These are phyloP conservation scores for Coemansia guatemalensis DNA, from an alignment of 192 early-diverging fungal genomes.

Conservation along the genomic window DNA sequence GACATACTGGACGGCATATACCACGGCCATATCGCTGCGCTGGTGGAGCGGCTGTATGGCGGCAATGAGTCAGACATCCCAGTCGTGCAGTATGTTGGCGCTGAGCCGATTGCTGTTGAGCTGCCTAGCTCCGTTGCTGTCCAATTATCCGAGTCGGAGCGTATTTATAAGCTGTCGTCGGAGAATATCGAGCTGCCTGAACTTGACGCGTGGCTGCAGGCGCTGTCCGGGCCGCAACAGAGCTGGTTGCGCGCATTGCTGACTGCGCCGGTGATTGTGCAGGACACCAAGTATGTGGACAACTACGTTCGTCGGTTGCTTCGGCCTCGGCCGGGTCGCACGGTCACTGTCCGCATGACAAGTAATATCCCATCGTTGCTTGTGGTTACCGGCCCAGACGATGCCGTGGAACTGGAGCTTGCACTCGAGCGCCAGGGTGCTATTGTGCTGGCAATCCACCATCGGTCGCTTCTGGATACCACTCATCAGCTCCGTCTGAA, in stretches of 20 bases:
- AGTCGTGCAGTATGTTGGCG: constrained; percentile 71
- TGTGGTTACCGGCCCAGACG: constrained; percentile 33
- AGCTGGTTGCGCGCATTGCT: constrained; percentile 86
- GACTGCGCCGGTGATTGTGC: constrained; percentile 68
- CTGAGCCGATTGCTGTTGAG: neutral
- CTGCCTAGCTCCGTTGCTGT: neutral
- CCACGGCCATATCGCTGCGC: constrained; percentile 66
- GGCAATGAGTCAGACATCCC: constrained; percentile 61
- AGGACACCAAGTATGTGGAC: constrained; percentile 58
- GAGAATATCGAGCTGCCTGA: constrained; percentile 11
- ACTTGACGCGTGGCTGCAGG: constrained; percentile 61
- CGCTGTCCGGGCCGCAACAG: constrained; percentile 64
- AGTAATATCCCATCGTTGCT: neutral
- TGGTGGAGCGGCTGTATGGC: constrained; percentile 72
- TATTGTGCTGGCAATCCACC: constrained; percentile 50
- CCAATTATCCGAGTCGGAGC: neutral
- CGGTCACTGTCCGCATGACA: neutral
- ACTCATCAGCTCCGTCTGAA: constrained; percentile 26
- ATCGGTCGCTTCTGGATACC: constrained; percentile 38
- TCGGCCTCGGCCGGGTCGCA: constrained; percentile 58
- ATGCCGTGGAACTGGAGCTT: constrained; percentile 75
- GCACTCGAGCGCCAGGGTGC: constrained; percentile 69
- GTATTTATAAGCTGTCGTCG: constrained; percentile 7
- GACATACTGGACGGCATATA: constrained; percentile 83
- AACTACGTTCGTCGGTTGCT: constrained; percentile 62